These are phyloP conservation scores for Cystobasidium pallidum DNA, from an alignment of 1,284 basidiomycete species.

Conservation along the genomic window DNA sequence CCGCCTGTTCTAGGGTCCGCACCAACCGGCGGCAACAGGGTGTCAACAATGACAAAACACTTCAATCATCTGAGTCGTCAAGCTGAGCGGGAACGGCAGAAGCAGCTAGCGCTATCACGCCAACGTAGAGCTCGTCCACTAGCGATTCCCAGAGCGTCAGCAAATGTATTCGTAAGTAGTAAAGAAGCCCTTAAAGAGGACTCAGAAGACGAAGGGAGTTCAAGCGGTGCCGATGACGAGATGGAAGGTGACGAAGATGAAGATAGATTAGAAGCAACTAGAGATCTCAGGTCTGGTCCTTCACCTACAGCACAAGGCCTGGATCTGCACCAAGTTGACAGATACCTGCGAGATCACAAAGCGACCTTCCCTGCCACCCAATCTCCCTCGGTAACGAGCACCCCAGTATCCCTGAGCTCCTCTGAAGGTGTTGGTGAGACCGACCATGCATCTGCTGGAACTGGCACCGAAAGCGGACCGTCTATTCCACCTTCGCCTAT, in stretches of 20 bases:
- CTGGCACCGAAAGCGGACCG: slow-evolving; percentile 38
- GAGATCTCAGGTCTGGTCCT: neutral
- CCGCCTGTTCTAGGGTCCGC: neutral
- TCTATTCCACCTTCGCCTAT: slow-evolving; percentile 50
- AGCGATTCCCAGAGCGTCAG: slow-evolving; percentile 81
- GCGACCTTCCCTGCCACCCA: neutral
- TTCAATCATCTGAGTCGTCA: slow-evolving; percentile 61
- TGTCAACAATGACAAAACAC: slow-evolving; percentile 62
- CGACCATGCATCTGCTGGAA: slow-evolving; percentile 14
- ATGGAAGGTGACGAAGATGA: slow-evolving; percentile 44
- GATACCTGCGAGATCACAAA: slow-evolving; percentile 10
- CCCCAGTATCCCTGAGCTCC: neutral
- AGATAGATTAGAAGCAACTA: slow-evolving; percentile 18
- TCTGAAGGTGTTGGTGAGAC: slow-evolving; percentile 22
- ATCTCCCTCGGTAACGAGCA: neutral
- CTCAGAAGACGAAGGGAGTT: slow-evolving; percentile 58
- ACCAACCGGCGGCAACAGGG: slow-evolving; percentile 52
- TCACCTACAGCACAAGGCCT: neutral
- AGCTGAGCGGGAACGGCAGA: slow-evolving; percentile 61
- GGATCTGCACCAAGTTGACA: slow-evolving; percentile 16
- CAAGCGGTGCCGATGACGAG: slow-evolving; percentile 41
- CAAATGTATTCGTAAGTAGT: slow-evolving; percentile 81
- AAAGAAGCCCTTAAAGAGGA: slow-evolving; percentile 90
- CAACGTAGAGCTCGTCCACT: slow-evolving; percentile 90
- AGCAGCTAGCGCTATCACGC: slow-evolving; percentile 63